These are phyloP conservation scores for Metarhizium anisopliae DNA, from an alignment of 2,329 filamentous ascomycete genomes.

Conservation along the genomic window DNA sequence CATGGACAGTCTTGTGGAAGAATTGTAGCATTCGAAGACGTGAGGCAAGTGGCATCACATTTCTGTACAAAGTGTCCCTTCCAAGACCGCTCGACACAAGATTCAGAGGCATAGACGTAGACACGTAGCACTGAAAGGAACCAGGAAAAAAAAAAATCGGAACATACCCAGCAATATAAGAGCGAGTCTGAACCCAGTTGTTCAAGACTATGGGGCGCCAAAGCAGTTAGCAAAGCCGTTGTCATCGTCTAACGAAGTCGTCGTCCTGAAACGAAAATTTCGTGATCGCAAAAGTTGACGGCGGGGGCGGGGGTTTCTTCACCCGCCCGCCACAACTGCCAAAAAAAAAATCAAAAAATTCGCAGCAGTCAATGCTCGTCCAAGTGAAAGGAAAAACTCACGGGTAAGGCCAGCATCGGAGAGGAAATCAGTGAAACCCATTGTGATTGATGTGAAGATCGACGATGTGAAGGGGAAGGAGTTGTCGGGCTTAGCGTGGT, in stretches of 20 bases:
- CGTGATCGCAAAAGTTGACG: not conserved
- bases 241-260: not conserved
- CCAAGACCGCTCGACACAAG: no score
- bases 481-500: not conserved
- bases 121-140: not conserved
- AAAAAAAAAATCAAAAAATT: slow-evolving; percentile 1
- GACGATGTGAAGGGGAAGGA: not conserved
- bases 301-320: slow-evolving; percentile 1
- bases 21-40: no score
- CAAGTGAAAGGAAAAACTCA: slow-evolving; percentile 8
- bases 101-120: not conserved
- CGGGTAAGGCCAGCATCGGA: slow-evolving; percentile 48
- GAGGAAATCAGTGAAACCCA: slow-evolving; percentile 60
- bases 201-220: slow-evolving; percentile 44
- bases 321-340: not conserved
- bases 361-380: not conserved
- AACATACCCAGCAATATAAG: slow-evolving; percentile 71
- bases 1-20: no score
- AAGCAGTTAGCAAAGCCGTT: not conserved
- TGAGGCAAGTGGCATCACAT: no score
- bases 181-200: slow-evolving; percentile 61
- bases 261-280: not conserved
- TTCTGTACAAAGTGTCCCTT: no score
- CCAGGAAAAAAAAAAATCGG: not conserved
- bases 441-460: slow-evolving; percentile 24